Base-by-base conservation (phyloP, 2,329 filamentous ascomycete genomes). In the Bipolaris bicolor region DNA sequence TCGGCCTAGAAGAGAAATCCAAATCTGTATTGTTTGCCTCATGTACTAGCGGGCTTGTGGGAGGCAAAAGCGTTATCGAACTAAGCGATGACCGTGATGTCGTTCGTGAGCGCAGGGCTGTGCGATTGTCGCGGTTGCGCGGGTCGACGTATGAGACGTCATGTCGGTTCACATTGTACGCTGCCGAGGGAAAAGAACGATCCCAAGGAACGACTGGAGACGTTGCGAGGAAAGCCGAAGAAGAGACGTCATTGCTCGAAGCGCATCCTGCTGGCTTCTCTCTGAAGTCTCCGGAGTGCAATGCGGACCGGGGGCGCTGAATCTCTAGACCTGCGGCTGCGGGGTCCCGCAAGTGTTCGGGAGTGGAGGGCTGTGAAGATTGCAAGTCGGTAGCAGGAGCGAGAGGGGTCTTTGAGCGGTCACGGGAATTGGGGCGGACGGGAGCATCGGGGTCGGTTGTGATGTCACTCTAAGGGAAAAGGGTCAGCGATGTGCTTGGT, bases 41-140 rank as follows among this genome's bases (percentile, higher is more conserved):
- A 69, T 97, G 88, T 0, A 96, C 93, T 10, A 99, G 81, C 13
- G 95, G 95, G 68, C 93, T 98, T 2, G 95, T 98, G 0, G 95
- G 94, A 2, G 91, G 86, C 76, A 94, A 90, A 60, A 96, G 90
- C 31, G 90, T 83, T 74, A 97, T 97, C 66, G 87, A 92, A 1
- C 88, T 89, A 13, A 90, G 82, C 1, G 91, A 90, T 7, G 88
- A 92, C 57, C 78, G 77, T 33, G 79, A 81, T 18, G 71, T 66
- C n/a, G 79, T 77, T 56, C 80, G 74, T 47, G 77, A 70, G 46
- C 78, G 71, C 11, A 64, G 66, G 4, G 69, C 70, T 1, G 87
- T 66, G 24, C 52, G 71, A 55, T 50, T 64, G 22, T 72, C 66
- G 41, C 64, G 58, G 31, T 20, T 58, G 24, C 58, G 53, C 13